Evolutionary conservation across 495 filamentous ascomycete genomes (phyloP).

Genomic region (Penicillium subrubescens): DNA sequence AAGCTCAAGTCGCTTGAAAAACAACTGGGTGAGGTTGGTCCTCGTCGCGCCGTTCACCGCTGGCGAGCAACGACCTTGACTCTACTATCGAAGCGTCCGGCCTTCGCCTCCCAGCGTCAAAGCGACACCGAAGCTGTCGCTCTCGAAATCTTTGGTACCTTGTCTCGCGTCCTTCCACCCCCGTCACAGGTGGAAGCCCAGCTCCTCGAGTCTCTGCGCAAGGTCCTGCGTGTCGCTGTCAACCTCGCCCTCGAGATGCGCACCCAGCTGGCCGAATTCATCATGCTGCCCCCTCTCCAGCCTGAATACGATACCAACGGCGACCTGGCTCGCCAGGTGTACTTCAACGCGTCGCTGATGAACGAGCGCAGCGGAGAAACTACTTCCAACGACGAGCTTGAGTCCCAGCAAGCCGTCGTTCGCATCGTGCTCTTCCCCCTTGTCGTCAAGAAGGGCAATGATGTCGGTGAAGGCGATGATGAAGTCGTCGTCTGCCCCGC

Average conservation of each 20-base stretch:
- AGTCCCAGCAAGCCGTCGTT: constrained; percentile 73
- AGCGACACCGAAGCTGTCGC: constrained; percentile 89
- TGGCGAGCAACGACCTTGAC: constrained; percentile 96
- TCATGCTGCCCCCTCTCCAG: constrained; percentile 94
- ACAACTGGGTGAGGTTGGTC: constrained; percentile 82
- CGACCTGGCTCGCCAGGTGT: constrained; percentile 77
- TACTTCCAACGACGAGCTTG: constrained; percentile 72
- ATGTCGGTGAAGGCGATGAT: constrained; percentile 78
- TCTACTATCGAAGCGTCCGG: constrained; percentile 73
- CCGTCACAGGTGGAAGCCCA: constrained; percentile 72
- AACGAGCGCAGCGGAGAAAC: constrained; percentile 80
- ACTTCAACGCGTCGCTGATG: constrained; percentile 90
- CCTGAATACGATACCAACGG: constrained; percentile 93
- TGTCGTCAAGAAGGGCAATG: constrained; percentile 92
- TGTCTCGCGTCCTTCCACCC: constrained; percentile 80
- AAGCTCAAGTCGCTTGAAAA: constrained; percentile 95
- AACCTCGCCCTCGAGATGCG: constrained; percentile 94
- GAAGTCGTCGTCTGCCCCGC: constrained; percentile 93
- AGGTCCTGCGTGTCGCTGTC: constrained; percentile 80
- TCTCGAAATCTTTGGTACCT: constrained; percentile 76
- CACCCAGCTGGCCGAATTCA: constrained; percentile 90
- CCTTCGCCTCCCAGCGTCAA: constrained; percentile 73
- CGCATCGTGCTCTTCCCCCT: constrained; percentile 91
- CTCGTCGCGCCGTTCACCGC: constrained; percentile 79
- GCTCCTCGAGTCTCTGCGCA: constrained; percentile 77